These are phyloP conservation scores for Pittosporum tobira DNA, from an alignment of 129 eudicot species.

Conservation along the genomic window DNA sequence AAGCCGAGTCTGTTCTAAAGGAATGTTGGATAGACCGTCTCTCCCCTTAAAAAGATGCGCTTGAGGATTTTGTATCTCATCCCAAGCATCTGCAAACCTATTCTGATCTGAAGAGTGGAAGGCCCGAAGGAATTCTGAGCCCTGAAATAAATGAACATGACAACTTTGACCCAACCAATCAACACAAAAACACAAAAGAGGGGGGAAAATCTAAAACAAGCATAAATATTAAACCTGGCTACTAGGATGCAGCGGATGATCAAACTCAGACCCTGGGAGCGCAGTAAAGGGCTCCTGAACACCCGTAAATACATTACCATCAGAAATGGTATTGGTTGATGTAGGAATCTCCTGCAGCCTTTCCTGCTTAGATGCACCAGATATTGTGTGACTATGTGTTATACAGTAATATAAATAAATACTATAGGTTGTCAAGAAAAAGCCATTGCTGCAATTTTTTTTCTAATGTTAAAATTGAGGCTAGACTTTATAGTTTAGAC, in stretches of 20 bases:
- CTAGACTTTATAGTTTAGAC: background rate
- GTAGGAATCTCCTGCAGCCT: conserved; percentile 86
- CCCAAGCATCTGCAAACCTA: conserved; percentile 77
- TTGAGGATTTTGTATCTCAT: conserved; percentile 79
- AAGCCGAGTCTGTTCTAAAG: conserved; percentile 31
- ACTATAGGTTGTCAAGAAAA: background rate
- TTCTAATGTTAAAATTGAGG: background rate
- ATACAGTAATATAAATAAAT: background rate
- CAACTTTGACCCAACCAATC: background rate
- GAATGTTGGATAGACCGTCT: conserved; percentile 27
- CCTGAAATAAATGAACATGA: conserved; percentile 30
- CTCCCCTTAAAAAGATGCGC: conserved; percentile 40
- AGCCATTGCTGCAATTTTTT: too few species aligned
- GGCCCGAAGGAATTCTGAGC: conserved; percentile 59
- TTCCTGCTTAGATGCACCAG: conserved; percentile 41
- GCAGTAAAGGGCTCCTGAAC: conserved; percentile 43
- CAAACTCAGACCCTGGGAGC: conserved; percentile 82
- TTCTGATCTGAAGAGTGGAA: conserved; percentile 57
- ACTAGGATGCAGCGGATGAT: conserved; percentile 45
- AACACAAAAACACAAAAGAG: background rate
- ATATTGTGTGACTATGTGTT: background rate
- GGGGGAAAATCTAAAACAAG: background rate
- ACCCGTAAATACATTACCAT: conserved; percentile 37
- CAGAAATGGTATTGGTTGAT: conserved; percentile 51
- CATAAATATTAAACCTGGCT: conserved; percentile 36